Evolutionary conservation across 371 early-diverging fungal species (phyloP).

Genomic region (Entomophthora muscae): DNA sequence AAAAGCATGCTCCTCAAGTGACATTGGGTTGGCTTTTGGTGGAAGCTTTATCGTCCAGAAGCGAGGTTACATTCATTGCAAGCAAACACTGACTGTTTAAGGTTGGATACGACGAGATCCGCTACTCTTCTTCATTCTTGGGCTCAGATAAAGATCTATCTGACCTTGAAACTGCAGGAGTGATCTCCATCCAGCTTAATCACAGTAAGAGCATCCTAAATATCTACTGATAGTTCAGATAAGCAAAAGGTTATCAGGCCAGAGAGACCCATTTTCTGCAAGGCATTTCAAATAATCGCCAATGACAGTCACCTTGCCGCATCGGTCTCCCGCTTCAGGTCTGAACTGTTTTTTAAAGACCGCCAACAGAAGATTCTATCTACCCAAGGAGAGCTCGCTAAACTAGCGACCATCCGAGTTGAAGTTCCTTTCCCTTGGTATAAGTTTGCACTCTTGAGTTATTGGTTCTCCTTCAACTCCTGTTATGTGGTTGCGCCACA

Average conservation of each 20-base stretch:
- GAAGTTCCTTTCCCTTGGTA: background rate
- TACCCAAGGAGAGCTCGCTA: background rate
- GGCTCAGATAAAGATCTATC: background rate
- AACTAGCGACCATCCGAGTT: background rate
- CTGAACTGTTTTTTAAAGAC: background rate
- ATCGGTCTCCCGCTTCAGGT: background rate
- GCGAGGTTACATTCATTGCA: no score
- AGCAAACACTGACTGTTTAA: no score
- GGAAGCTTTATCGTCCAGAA: background rate
- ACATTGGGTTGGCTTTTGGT: background rate
- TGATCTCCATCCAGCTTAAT: background rate
- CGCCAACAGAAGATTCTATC: background rate
- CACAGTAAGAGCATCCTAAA: background rate
- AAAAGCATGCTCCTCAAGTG: background rate
- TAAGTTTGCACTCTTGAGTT: background rate
- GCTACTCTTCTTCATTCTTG: no score
- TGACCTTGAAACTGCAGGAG: background rate
- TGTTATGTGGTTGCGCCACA: background rate
- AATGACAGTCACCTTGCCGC: background rate
- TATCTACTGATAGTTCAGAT: background rate
- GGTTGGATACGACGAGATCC: slow-evolving; percentile 1
- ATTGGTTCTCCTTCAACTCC: background rate
- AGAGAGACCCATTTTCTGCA: background rate
- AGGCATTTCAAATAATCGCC: background rate
- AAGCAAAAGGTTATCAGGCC: background rate